A percentile compares a stretch with the other conserved stretches of the same genome.
Conservation (phyloP, 768 basidiomycete species). For the Roridomyces roridus region DNA sequence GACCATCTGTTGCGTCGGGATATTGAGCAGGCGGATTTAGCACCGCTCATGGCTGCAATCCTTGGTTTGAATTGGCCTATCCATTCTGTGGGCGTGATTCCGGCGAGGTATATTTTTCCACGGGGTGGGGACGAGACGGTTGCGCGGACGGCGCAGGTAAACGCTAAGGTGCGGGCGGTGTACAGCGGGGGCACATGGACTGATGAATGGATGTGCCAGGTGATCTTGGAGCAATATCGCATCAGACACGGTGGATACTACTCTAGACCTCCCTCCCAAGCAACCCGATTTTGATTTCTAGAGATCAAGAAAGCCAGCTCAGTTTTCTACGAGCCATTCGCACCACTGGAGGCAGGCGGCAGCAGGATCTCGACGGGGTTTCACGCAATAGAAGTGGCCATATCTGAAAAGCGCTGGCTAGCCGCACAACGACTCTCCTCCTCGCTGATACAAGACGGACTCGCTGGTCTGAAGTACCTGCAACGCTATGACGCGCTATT, state of each 20-base stretch:
- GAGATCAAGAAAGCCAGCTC: slow-evolving; percentile 64
- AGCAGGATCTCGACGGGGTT: slow-evolving; percentile 42
- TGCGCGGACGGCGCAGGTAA: slow-evolving; percentile 64
- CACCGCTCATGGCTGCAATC: slow-evolving; percentile 78
- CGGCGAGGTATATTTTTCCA: slow-evolving; percentile 69
- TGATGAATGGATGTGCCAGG: slow-evolving; percentile 40
- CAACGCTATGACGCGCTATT: slow-evolving; percentile 87
- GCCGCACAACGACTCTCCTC: slow-evolving; percentile 56
- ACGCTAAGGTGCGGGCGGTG: slow-evolving; percentile 55
- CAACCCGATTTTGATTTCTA: too few relatives aligned
- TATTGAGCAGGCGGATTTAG: slow-evolving; percentile 84
- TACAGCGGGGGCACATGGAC: neutral
- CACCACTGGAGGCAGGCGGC: slow-evolving; percentile 44
- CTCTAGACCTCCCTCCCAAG: too few relatives aligned
- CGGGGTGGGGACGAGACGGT: slow-evolving; percentile 51
- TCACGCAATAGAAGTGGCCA: slow-evolving; percentile 49
- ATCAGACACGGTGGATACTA: too few relatives aligned
- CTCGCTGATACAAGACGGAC: slow-evolving; percentile 56
- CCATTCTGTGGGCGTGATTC: slow-evolving; percentile 83
- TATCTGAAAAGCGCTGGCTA: slow-evolving; percentile 49
- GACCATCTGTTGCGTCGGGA: slow-evolving; percentile 68
- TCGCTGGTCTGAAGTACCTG: slow-evolving; percentile 76
- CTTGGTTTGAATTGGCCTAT: slow-evolving; percentile 79
- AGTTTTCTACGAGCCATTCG: slow-evolving; percentile 69
- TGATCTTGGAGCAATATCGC: slow-evolving; percentile 78